Evolutionary conservation across 768 basidiomycete genomes (phyloP).

Genomic region (Mycena leptocephala): DNA sequence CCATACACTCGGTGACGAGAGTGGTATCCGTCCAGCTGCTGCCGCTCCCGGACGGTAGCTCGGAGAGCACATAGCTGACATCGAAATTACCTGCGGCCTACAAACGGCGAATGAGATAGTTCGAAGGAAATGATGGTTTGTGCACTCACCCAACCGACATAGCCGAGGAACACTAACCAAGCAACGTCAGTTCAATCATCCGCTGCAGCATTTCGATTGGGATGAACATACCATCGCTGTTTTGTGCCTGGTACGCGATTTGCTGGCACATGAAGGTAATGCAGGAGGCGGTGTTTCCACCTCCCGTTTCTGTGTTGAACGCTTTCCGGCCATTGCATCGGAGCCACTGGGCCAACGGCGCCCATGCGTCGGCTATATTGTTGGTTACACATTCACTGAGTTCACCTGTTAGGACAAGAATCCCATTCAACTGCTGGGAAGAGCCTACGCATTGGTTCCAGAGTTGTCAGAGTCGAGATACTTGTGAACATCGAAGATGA

Average conservation of each 20-base stretch:
- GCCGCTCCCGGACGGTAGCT: constrained; percentile 48
- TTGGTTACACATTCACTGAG: constrained; percentile 68
- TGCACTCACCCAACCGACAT: constrained; percentile 61
- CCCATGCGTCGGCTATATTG: constrained; percentile 65
- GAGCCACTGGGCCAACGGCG: constrained; percentile 64
- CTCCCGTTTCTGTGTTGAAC: constrained; percentile 75
- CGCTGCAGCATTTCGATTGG: background rate
- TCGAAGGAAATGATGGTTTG: background rate
- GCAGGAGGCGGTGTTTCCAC: constrained; percentile 68
- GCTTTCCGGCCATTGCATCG: constrained; percentile 67
- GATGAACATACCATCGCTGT: constrained; percentile 60
- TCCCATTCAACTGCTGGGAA: no score
- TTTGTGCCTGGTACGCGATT: constrained; percentile 61
- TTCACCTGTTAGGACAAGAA: constrained; percentile 24
- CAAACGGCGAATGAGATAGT: background rate
- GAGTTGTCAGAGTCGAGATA: constrained; percentile 73
- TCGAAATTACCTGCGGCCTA: constrained; percentile 67
- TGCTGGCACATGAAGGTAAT: constrained; percentile 62
- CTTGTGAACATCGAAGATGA: constrained; percentile 77
- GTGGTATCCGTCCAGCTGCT: constrained; percentile 57
- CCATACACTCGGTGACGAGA: constrained; percentile 54
- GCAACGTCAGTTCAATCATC: background rate
- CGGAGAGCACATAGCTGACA: constrained; percentile 55
- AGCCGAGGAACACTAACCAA: constrained; percentile 69
- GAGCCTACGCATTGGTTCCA: constrained; percentile 42